Evolutionary conservation across 345 rosid species (phyloP).

Genomic region (Citrus cavaleriei): DNA sequence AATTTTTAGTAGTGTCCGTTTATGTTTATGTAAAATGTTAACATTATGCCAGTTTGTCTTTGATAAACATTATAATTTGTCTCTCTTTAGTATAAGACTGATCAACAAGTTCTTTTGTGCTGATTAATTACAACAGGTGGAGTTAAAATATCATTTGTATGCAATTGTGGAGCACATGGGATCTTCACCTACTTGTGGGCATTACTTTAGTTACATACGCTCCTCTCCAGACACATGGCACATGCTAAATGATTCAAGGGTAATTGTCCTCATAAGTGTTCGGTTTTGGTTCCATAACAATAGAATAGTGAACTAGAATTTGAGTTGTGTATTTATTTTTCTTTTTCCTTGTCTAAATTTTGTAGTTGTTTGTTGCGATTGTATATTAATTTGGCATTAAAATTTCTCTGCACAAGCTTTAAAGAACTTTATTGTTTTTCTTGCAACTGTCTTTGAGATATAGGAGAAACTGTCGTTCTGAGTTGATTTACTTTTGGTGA

Average conservation of each 20-base stretch:
- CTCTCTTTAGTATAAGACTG: neutral
- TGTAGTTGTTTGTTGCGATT: neutral
- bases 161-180: slow-evolving; percentile 82
- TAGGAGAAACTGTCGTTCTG: neutral
- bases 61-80: neutral
- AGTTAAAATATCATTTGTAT: slow-evolving; percentile 59
- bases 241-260: slow-evolving; percentile 62
- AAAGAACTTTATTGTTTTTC: neutral
- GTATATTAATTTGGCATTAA: neutral
- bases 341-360: neutral
- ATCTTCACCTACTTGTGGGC: slow-evolving; percentile 53
- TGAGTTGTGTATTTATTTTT: neutral
- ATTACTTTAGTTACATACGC: slow-evolving; percentile 62
- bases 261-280: slow-evolving; percentile 18
- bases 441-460: neutral
- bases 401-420: neutral
- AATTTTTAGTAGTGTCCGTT: neutral
- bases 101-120: neutral
- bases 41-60: neutral
- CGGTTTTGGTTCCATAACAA: neutral
- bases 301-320: neutral
- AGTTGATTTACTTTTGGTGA: neutral
- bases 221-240: slow-evolving; percentile 76
- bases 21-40: neutral
- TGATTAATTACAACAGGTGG: slow-evolving; percentile 29